phyloP scores from a whole-genome alignment of 2,329 filamentous ascomycete genomes.

The Fusarium staphyleae region DNA sequence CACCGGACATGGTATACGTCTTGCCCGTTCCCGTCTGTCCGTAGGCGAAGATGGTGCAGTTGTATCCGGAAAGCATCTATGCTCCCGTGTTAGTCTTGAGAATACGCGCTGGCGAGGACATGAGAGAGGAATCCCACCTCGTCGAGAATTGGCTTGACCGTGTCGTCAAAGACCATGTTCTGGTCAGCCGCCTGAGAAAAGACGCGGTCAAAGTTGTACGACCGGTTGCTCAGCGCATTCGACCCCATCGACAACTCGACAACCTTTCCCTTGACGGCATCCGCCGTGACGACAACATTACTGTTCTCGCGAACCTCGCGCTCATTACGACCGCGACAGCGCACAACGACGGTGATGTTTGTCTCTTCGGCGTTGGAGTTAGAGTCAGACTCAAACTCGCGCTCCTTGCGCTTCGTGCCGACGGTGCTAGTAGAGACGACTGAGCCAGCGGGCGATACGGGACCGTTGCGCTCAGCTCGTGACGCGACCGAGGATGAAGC shows the following conservation, averaged over 20 bases:
- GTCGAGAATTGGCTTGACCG: constrained; percentile 89
- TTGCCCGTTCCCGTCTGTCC: constrained; percentile 98
- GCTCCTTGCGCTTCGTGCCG: constrained; percentile 83
- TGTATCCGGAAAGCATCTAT: constrained; percentile 91
- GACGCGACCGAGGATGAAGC: constrained; percentile 30
- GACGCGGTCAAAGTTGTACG: constrained; percentile 95
- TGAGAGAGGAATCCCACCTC: constrained; percentile 66
- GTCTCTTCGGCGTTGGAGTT: constrained; percentile 73
- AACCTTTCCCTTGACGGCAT: constrained; percentile 84
- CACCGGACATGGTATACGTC: constrained; percentile 99
- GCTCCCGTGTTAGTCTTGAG: constrained; percentile 2
- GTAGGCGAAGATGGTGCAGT: constrained; percentile 98
- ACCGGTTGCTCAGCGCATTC: constrained; percentile 92
- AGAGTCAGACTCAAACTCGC: constrained; percentile 75
- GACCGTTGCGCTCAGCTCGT: constrained; percentile 45
- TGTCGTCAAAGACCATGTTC: constrained; percentile 92
- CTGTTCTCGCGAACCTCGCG: constrained; percentile 95
- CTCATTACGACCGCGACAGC: constrained; percentile 91
- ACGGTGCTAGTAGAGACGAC: constrained; percentile 64
- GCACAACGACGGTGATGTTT: constrained; percentile 96
- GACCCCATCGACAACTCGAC: constrained; percentile 92
- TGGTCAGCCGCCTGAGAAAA: constrained; percentile 96
- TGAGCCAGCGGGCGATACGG: constrained; percentile 75
- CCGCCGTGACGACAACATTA: constrained; percentile 86
- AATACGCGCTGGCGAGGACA: not conserved